Conservation (phyloP, 169 alveolate genomes). For the Plasmodium gallinaceum region DNA sequence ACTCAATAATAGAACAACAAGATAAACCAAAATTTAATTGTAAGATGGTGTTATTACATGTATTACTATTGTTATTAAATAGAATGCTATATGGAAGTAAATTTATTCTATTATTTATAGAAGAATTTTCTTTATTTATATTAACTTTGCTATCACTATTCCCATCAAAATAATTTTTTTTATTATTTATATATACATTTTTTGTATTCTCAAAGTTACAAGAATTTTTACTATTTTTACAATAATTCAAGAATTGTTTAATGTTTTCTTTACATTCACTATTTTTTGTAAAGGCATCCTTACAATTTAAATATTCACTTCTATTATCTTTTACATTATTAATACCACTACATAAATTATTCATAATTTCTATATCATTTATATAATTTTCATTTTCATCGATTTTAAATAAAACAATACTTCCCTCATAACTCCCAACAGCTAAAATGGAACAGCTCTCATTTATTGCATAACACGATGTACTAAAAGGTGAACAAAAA, state of each 20-base stretch:
- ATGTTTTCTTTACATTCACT: neutral
- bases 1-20: slow-evolving; percentile 52
- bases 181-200: neutral
- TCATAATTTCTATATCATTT: neutral
- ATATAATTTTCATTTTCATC: slow-evolving; percentile 17
- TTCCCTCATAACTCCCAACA: slow-evolving; percentile 67
- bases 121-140: neutral
- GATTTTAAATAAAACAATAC: slow-evolving; percentile 46
- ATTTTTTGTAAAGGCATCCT: no score
- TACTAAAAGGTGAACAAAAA: slow-evolving; percentile 70
- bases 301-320: neutral
- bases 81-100: slow-evolving; percentile 60
- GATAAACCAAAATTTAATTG: slow-evolving; percentile 71
- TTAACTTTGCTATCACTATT: neutral
- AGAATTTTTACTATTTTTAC: neutral
- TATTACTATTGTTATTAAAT: slow-evolving; percentile 38
- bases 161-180: neutral
- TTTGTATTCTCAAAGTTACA: neutral
- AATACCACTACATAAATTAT: neutral
- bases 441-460: slow-evolving; percentile 31
- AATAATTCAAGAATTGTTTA: neutral
- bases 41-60: slow-evolving; percentile 50
- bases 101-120: slow-evolving; percentile 20
- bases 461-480: slow-evolving; percentile 52
- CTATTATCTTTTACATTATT: neutral